Base-by-base conservation (phyloP, 352 stramenopile species). In the Pythium oligandrum region DNA sequence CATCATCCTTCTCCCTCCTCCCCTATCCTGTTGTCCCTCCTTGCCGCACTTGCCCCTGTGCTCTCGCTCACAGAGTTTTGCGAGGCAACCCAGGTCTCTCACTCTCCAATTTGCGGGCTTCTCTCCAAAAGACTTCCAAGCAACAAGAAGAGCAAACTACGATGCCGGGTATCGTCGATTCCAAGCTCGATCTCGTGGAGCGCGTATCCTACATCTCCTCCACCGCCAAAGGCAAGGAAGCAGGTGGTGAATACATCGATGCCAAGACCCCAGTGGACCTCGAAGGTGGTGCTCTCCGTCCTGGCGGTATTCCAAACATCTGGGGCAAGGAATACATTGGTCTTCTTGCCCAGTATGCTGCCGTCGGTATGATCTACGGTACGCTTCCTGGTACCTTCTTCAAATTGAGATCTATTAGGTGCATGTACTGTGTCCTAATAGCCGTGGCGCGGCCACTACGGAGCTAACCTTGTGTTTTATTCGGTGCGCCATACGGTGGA, bases 271-370 rank as follows among this genome's bases (percentile, higher is more conserved):
- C 31, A 51, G 51, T 43, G 48, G 68, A 44, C 30, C 57, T 75
- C 26, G 67, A 83, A 34, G 70, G 48, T 17, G 72, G 70, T 17
- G 72, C 69, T 8, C 37, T 78, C 3, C 70, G 66, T 55, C 54
- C 57, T 31, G 66, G 66, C 51, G 71, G 66, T 30, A 62, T 57
- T 50, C 66, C 71, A 3, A 60, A 71, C 17, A 51, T 81, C 34
- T 60, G 53, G 17, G 71, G 66, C 49, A 58, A 48, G 8, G 68
- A 81, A 40, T 57, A 75, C 47, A 67, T 82, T 42, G 71, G 68
- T 39, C 62, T 85, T 4, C 37, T 82, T 5, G 65, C 64, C 40
- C 74, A 85, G 58, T 84, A 84, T 44, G 71, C 73, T 9, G 70
- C 65, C 3, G 69, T 81, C 6, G 70, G 73, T 44, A 49, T 81